Percentiles rank a stretch among this genome's conserved stretches.
Evolutionary conservation across 2,329 filamentous ascomycete genomes (phyloP).

Genomic region (Pseudonectria buxi): DNA sequence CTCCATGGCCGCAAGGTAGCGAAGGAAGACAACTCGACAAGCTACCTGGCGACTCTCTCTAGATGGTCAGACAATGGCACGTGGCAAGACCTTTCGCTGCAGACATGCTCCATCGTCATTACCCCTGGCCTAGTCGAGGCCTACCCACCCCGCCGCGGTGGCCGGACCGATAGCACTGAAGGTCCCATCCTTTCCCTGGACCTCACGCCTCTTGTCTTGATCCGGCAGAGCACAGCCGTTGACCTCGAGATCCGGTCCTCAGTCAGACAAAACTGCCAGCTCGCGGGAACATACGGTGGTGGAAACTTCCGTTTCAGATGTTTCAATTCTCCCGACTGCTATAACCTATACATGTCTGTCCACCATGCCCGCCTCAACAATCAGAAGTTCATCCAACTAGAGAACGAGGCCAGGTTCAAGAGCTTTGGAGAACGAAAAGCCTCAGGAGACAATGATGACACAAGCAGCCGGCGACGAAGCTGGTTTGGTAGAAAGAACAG

Average conservation of each 20-base stretch:
- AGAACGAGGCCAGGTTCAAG: conserved; percentile 62
- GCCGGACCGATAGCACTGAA: conserved; percentile 22
- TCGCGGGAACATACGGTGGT: conserved; percentile 55
- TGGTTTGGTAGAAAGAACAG: conserved; percentile 60
- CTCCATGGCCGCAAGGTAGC: conserved; percentile 41
- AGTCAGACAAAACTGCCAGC: conserved; percentile 63
- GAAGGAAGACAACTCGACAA: conserved; percentile 36
- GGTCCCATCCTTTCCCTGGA: conserved; percentile 64
- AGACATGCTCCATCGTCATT: conserved; percentile 49
- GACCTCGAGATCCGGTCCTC: conserved; percentile 93
- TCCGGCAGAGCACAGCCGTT: conserved; percentile 83
- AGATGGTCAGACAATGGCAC: conserved; percentile 55
- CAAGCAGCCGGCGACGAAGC: conserved; percentile 41
- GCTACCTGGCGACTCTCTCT: conserved; percentile 50
- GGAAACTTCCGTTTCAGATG: conserved; percentile 88
- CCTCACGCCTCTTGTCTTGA: conserved; percentile 82
- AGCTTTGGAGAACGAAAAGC: conserved; percentile 57
- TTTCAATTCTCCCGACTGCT: conserved; percentile 67
- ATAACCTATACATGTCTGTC: conserved; percentile 75
- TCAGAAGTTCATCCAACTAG: conserved; percentile 69
- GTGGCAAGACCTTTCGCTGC: conserved; percentile 52
- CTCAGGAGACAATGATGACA: conserved; percentile 42
- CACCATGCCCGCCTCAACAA: conserved; percentile 89
- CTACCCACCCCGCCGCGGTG: conserved; percentile 35
- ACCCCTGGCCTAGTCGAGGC: conserved; percentile 54